Base-by-base conservation (phyloP, 179 eudicot genomes). In the Beta corolliflora region DNA sequence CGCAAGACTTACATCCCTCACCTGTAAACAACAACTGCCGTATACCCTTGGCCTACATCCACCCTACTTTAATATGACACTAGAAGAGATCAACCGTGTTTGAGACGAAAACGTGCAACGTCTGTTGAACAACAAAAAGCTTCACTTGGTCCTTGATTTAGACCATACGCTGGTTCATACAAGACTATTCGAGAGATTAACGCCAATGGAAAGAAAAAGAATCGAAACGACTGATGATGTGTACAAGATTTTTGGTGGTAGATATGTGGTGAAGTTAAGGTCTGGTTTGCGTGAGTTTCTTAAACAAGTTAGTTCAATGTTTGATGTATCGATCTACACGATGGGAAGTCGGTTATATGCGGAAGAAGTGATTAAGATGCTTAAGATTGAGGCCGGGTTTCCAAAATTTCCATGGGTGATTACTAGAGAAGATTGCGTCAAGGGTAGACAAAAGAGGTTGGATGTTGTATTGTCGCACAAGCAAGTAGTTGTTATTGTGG, bases 281-380 rank as follows among this genome's bases (percentile, higher is more conserved):
- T 74, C 81, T 0, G 73, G 74, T 2, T 21, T 36, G 4, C 54
- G 18, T 31, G 50, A 29, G 1, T 78, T 78, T n/a, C 15, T 78
- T 1, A 5, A 53, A 23, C 5, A 78, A 53, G 74, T 59, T 15
- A 36, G 45, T 29, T 15, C 7, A 5, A 65, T 78, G 81, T 78
- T 67, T 50, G 74, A 78, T 4, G 25, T 78, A 31, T 67, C 81
- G 48, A 54, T 78, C 44, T 78, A 78, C 71, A 68, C 75, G 6
- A 31, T 54, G 75, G 75, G 75, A 8, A 1, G 11, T 0, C 36
- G 56, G 3, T n/a, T 1, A 2, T 79, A 79, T 54, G 81, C 68
- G 18, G 21, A 69, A 5, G 5, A 7, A 56, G 46, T 79, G 18
- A 56, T 56, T 1, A n/a, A n/a, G 2, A 29, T 69, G n/a, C 75